Percentiles rank a stretch among this genome's conserved stretches.
Conservation (phyloP, 352 stramenopile species). For the Phytopythium ostracodes region DNA sequence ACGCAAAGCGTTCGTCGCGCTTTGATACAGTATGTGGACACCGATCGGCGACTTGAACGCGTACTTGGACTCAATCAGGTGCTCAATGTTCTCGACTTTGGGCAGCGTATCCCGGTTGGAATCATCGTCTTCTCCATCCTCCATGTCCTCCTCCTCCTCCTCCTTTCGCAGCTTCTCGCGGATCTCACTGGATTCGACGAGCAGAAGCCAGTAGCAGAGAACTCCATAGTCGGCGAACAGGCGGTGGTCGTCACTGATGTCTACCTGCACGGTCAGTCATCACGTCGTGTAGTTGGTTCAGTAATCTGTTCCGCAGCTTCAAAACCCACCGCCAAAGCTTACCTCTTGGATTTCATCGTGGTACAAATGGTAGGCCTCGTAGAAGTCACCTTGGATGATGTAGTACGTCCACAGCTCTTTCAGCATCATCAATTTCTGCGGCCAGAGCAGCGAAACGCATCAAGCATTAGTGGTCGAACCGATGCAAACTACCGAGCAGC, state of each 20-base stretch:
- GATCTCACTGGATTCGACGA: conserved; percentile 71
- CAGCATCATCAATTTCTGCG: conserved; percentile 53
- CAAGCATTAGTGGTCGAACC: not conserved
- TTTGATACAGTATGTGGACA: conserved; percentile 70
- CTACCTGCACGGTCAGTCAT: conserved; percentile 19
- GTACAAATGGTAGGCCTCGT: conserved; percentile 75
- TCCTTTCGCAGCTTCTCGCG: conserved; percentile 42
- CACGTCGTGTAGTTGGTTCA: not conserved
- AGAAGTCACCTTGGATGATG: conserved; percentile 67
- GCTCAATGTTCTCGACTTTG: conserved; percentile 24
- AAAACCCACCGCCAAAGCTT: conserved; percentile 5
- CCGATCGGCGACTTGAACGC: conserved; percentile 65
- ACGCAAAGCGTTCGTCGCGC: conserved; percentile 45
- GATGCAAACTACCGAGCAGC: not conserved
- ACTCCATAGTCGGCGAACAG: conserved; percentile 71
- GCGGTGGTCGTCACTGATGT: conserved; percentile 50
- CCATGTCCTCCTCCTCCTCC: conserved; percentile 18
- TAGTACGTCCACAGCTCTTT: conserved; percentile 77
- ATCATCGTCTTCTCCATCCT: conserved; percentile 17
- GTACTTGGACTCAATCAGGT: conserved; percentile 51
- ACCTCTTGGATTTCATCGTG: conserved; percentile 73
- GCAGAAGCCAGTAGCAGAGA: conserved; percentile 81
- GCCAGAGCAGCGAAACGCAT: conserved; percentile 5
- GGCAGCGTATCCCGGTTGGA: conserved; percentile 3
- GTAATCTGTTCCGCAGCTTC: not conserved